Evolutionary conservation across 768 basidiomycete species (phyloP).

Genomic region (Russula emetica): DNA sequence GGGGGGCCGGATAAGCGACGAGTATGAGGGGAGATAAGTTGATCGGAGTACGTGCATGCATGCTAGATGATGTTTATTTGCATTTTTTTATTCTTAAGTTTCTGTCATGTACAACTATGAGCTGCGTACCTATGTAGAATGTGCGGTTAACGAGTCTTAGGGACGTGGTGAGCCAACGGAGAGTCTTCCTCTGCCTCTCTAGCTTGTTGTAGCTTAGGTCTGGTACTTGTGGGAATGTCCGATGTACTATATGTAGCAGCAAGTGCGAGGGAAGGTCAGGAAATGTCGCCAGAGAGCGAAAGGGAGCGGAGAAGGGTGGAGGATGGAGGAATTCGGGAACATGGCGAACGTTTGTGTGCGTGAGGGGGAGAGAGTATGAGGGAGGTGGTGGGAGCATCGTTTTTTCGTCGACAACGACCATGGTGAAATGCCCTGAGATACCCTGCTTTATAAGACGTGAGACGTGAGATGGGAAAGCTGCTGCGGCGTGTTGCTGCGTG

Average conservation of each 20-base stretch:
- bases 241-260: conserved; percentile 64
- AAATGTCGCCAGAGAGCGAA: conserved; percentile 27
- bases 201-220: conserved; percentile 40
- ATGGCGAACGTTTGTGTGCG: neutral
- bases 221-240: conserved; percentile 52
- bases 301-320: conserved; percentile 5
- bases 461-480: neutral
- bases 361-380: neutral
- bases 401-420: conserved; percentile 38
- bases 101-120: neutral
- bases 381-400: conserved; percentile 17
- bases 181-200: conserved; percentile 57
- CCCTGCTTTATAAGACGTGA: neutral
- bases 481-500: neutral
- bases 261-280: conserved; percentile 54
- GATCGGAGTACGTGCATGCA: conserved; percentile 81
- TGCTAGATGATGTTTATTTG: conserved; percentile 38
- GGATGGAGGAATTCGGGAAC: neutral
- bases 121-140: conserved; percentile 58
- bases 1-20: conserved; percentile 54
- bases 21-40: conserved; percentile 65
- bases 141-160: conserved; percentile 63
- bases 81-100: neutral
- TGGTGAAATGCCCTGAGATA: conserved; percentile 19
- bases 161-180: conserved; percentile 64